phyloP scores from a whole-genome alignment of 345 rosid species.

The Melaleuca quinquenervia region DNA sequence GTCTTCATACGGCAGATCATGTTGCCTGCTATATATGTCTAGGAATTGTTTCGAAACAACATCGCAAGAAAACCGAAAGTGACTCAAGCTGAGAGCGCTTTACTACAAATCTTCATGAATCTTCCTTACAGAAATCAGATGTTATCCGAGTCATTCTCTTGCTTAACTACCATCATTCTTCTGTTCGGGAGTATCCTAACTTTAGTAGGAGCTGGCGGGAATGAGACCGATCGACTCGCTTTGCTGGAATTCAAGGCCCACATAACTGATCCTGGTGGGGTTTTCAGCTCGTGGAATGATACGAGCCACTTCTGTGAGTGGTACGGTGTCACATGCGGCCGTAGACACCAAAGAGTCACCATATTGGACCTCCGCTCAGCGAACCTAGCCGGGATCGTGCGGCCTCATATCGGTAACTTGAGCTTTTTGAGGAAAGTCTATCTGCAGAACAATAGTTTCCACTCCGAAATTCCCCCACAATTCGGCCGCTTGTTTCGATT shows the following conservation, averaged over 20 bases:
- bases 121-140: rapidly evolving
- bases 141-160: background rate
- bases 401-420: background rate
- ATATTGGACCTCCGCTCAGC: rapidly evolving
- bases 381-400: rapidly evolving
- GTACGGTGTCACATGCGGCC: background rate
- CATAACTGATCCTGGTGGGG: rapidly evolving
- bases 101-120: background rate
- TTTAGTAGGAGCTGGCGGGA: background rate
- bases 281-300: background rate
- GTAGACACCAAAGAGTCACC: rapidly evolving
- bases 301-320: background rate
- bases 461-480: rapidly evolving
- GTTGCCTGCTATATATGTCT: too few species aligned
- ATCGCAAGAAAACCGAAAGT: too few species aligned
- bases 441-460: rapidly evolving
- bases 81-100: too few species aligned
- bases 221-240: background rate
- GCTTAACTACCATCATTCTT: background rate
- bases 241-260: background rate
- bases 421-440: background rate
- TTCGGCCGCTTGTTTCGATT: background rate
- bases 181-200: background rate
- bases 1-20: too few species aligned
- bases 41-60: too few species aligned